These are phyloP conservation scores for Alternaria tenuissima DNA, from an alignment of 2,329 filamentous ascomycete species.

Conservation along the genomic window DNA sequence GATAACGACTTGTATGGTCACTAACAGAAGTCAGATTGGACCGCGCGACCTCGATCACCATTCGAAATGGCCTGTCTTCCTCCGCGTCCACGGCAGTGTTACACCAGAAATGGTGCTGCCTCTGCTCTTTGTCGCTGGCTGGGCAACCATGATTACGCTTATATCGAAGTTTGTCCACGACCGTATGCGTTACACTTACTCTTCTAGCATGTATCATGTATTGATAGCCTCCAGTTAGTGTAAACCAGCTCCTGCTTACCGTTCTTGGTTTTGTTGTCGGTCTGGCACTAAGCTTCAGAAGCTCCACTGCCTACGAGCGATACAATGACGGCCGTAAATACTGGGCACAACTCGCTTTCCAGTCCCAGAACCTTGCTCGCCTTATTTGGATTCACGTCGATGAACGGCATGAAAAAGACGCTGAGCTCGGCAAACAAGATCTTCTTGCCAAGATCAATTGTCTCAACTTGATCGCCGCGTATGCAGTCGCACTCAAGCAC, in stretches of 20 bases:
- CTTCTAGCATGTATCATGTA: not conserved
- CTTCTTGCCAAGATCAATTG: conserved; percentile 69
- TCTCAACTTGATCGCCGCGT: conserved; percentile 80
- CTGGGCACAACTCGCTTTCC: conserved; percentile 67
- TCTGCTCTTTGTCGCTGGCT: conserved; percentile 67
- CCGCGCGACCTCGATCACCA: conserved; percentile 75
- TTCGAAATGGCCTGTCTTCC: conserved; percentile 77
- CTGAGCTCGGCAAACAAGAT: conserved; percentile 67
- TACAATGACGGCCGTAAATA: conserved; percentile 66
- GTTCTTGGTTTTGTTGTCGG: conserved; percentile 83
- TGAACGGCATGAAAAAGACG: conserved; percentile 61
- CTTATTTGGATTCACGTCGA: conserved; percentile 82
- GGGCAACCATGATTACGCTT: conserved; percentile 71
- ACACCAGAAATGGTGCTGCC: conserved; percentile 77
- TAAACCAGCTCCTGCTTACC: conserved; percentile 73
- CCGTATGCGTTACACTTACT: conserved; percentile 21
- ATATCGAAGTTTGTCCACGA: conserved; percentile 52
- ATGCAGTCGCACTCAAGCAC: conserved; percentile 79
- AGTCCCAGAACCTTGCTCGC: conserved; percentile 68
- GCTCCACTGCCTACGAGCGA: conserved; percentile 78
- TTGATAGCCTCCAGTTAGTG: conserved; percentile 54
- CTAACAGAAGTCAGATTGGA: conserved; percentile 54
- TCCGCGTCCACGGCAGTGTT: conserved; percentile 78
- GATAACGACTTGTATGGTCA: not conserved
- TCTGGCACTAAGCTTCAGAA: conserved; percentile 77